Percentiles rank a stretch among this genome's conserved stretches.
phyloP scores from a whole-genome alignment of 306 rosid genomes.

The Cyclanthera cordifolia region DNA sequence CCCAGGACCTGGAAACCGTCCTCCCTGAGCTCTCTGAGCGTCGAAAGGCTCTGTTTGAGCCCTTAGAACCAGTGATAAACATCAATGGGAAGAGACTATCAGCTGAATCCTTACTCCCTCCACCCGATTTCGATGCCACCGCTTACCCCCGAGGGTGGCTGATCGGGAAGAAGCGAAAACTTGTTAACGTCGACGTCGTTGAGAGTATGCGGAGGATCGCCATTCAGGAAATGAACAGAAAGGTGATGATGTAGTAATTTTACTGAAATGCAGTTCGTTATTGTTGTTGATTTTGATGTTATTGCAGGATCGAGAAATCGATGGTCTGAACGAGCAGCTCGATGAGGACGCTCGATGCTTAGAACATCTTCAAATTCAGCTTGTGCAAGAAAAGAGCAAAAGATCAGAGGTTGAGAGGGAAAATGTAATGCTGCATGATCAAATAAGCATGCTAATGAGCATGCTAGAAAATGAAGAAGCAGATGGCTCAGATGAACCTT shows the following conservation, averaged over 20 bases:
- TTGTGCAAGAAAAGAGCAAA: conserved; percentile 64
- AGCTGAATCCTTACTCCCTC: conserved; percentile 81
- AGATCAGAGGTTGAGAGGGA: conserved; percentile 61
- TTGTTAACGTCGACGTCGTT: conserved; percentile 88
- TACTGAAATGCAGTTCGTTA: neutral
- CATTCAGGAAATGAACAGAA: conserved; percentile 91
- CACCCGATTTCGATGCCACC: conserved; percentile 75
- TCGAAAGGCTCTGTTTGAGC: conserved; percentile 73
- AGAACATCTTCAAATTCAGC: conserved; percentile 76
- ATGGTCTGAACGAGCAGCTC: conserved; percentile 68
- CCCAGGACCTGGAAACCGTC: conserved; percentile 23
- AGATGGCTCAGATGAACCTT: conserved; percentile 40
- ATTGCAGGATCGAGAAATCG: conserved; percentile 73
- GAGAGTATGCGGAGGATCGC: conserved; percentile 95
- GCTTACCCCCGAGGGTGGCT: conserved; percentile 85
- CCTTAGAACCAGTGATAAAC: conserved; percentile 52
- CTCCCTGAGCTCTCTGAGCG: conserved; percentile 48
- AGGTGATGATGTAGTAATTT: conserved; percentile 30
- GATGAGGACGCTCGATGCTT: conserved; percentile 64
- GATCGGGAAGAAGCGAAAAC: conserved; percentile 84
- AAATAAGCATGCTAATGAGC: conserved; percentile 81
- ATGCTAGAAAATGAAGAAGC: conserved; percentile 68
- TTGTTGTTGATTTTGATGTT: neutral
- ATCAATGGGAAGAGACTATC: conserved; percentile 47
- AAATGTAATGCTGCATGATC: conserved; percentile 65